Percentiles rank a stretch among this genome's conserved stretches.
Evolutionary conservation across 1,284 basidiomycete genomes (phyloP).

Genomic region (Apiotrichum porosum): DNA sequence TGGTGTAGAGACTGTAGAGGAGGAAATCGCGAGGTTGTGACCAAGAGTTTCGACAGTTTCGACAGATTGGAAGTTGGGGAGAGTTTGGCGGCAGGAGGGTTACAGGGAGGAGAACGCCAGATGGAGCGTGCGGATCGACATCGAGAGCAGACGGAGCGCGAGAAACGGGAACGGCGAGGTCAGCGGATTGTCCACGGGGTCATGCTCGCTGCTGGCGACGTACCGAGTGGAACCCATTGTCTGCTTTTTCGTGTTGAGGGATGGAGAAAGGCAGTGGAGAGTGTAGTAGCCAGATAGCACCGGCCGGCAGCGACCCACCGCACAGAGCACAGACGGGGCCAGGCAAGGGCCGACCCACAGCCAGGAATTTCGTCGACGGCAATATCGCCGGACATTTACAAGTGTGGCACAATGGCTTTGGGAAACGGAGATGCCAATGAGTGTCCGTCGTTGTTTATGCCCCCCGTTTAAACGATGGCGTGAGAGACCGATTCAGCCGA

Average conservation of each 20-base stretch:
- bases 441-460: too few species aligned
- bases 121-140: neutral
- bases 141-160: neutral
- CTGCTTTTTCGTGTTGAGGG: neutral
- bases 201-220: neutral
- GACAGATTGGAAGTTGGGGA: neutral
- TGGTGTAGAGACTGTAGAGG: conserved; percentile 73
- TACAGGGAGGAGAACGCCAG: neutral
- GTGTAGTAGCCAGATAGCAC: too few species aligned
- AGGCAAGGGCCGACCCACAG: too few species aligned
- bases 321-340: too few species aligned
- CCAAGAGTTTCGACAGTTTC: neutral
- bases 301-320: too few species aligned
- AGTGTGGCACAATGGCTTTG: too few species aligned
- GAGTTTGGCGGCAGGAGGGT: neutral
- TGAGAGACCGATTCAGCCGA: too few species aligned
- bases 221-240: conserved; percentile 5
- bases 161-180: conserved; percentile 6
- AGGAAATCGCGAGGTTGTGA: neutral
- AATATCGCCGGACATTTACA: too few species aligned
- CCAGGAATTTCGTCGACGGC: too few species aligned
- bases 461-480: too few species aligned
- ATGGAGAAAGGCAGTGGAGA: neutral
- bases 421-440: too few species aligned
- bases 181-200: neutral